Evolutionary conservation across 2,329 filamentous ascomycete species (phyloP).

Genomic region (Davidsoniella virescens): DNA sequence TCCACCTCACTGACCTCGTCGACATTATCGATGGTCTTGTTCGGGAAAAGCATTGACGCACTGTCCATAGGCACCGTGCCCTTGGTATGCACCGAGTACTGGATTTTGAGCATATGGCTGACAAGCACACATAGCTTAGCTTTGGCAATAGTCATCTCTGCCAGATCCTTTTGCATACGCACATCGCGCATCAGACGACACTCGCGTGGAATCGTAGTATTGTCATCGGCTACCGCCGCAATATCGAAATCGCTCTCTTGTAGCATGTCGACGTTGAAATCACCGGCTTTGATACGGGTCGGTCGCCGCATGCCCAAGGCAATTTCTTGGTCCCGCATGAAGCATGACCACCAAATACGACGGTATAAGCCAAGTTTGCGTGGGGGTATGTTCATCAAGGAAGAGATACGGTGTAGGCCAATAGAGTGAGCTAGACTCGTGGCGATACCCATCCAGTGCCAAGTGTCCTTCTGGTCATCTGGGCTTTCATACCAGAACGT

Average conservation of each 20-base stretch:
- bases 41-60: constrained; percentile 81
- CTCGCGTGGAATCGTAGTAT: constrained; percentile 50
- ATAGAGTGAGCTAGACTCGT: constrained; percentile 88
- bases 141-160: constrained; percentile 81
- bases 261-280: constrained; percentile 88
- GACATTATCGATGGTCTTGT: constrained; percentile 69
- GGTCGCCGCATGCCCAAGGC: constrained; percentile 87
- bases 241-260: constrained; percentile 73
- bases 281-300: constrained; percentile 80
- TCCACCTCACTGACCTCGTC: constrained; percentile 69
- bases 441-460: constrained; percentile 97
- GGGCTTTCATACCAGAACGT: constrained; percentile 97
- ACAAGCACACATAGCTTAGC: constrained; percentile 80
- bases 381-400: constrained; percentile 55
- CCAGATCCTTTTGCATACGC: constrained; percentile 60
- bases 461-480: constrained; percentile 93
- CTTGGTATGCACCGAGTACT: constrained; percentile 81
- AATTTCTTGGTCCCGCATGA: constrained; percentile 85
- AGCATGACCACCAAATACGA: constrained; percentile 94
- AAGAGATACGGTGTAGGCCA: constrained; percentile 73
- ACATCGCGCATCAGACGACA: constrained; percentile 57
- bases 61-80: constrained; percentile 64
- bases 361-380: constrained; percentile 76
- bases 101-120: constrained; percentile 73
- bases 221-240: constrained; percentile 46